phyloP scores from a whole-genome alignment of 768 basidiomycete genomes.

The Dentipellis sp. region DNA sequence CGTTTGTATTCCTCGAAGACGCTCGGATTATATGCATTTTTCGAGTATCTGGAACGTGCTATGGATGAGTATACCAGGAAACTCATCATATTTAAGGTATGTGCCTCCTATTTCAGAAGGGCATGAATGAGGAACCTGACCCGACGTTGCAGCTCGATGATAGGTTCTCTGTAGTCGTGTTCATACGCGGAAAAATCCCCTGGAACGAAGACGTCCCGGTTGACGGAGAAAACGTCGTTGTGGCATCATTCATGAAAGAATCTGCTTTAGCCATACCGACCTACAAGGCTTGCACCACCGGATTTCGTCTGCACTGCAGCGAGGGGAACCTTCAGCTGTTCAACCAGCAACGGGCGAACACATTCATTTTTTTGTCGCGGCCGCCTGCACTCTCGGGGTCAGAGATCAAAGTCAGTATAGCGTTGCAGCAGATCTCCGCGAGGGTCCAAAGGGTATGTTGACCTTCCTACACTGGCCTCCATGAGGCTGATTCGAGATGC shows the following conservation, averaged over 20 bases:
- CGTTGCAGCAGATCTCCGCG: conserved; percentile 49
- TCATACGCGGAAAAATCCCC: conserved; percentile 47
- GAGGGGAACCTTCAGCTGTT: conserved; percentile 52
- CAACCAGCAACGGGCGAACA: conserved; percentile 39
- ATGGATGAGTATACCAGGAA: conserved; percentile 50
- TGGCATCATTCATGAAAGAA: conserved; percentile 3
- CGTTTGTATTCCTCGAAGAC: conserved; percentile 48
- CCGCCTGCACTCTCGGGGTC: conserved; percentile 34
- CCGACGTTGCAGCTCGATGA: conserved; percentile 39
- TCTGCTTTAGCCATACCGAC: not conserved
- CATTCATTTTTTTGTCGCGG: conserved; percentile 49
- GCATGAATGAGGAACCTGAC: not conserved
- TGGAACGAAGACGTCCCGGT: conserved; percentile 26
- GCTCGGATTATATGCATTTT: conserved; percentile 47
- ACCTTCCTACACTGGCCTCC: not conserved
- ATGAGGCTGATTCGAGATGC: not conserved
- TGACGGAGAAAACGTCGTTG: conserved; percentile 2
- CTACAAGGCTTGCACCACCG: not conserved
- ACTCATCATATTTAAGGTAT: conserved; percentile 47
- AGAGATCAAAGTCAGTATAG: conserved; percentile 50
- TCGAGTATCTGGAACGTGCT: conserved; percentile 49
- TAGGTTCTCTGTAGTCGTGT: conserved; percentile 53
- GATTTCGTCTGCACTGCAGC: conserved; percentile 44
- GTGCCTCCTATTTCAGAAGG: not conserved
- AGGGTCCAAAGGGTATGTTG: conserved; percentile 39